Conservation (phyloP, 345 rosid genomes). For the Citrus mangshanensis region DNA sequence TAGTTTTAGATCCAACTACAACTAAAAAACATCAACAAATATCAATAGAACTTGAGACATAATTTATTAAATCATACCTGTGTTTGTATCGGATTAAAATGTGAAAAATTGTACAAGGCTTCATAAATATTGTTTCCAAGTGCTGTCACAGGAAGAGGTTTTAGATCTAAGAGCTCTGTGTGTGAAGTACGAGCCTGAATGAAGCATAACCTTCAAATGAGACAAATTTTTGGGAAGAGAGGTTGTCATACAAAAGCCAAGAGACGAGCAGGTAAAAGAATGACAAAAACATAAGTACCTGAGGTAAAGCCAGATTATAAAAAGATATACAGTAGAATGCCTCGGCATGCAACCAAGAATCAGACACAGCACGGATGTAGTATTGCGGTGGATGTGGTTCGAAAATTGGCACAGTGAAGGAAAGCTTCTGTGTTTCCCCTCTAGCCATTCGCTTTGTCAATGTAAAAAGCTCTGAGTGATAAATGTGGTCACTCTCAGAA, state of each 20-base stretch:
- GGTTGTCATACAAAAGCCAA: background rate
- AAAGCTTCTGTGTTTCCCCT: constrained; percentile 86
- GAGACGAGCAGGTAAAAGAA: background rate
- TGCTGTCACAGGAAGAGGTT: constrained; percentile 91
- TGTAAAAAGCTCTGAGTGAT: constrained; percentile 92
- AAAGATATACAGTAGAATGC: constrained; percentile 88
- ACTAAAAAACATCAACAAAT: constrained; percentile 12
- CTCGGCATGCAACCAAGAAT: constrained; percentile 97
- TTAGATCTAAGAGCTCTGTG: constrained; percentile 91
- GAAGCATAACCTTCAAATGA: constrained; percentile 22
- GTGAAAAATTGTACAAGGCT: constrained; percentile 83
- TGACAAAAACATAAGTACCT: constrained; percentile 43
- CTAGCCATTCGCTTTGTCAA: constrained; percentile 84
- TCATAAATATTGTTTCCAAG: constrained; percentile 66
- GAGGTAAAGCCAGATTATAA: constrained; percentile 81
- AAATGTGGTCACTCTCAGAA: constrained; percentile 93
- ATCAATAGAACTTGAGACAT: constrained; percentile 15
- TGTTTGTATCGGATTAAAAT: constrained; percentile 97
- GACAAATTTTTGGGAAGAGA: background rate
- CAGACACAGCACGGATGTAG: constrained; percentile 93
- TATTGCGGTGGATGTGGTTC: constrained; percentile 99
- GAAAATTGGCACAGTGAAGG: constrained; percentile 93
- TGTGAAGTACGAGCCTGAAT: constrained; percentile 75
- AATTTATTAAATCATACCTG: constrained; percentile 53
- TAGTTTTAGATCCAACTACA: background rate